Evolutionary conservation across 768 basidiomycete genomes (phyloP).

Genomic region (Hirschioporus abietinus): DNA sequence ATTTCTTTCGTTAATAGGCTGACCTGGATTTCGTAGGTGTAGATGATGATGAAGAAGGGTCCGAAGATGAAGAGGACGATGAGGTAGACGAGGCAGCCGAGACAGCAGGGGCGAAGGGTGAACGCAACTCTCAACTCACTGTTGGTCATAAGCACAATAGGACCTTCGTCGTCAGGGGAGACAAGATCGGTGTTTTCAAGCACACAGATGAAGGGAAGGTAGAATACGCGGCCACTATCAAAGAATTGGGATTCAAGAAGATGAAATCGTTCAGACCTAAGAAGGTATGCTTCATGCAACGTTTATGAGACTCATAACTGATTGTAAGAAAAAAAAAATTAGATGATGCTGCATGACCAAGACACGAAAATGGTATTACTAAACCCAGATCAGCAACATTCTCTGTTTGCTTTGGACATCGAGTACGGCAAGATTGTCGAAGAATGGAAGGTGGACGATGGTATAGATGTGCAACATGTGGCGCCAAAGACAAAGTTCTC

Average conservation of each 20-base stretch:
- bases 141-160: slow-evolving; percentile 95
- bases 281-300: slow-evolving; percentile 49
- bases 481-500: slow-evolving; percentile 94
- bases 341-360: slow-evolving; percentile 97
- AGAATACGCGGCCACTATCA: slow-evolving; percentile 84
- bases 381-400: slow-evolving; percentile 74
- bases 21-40: not conserved
- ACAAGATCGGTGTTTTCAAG: slow-evolving; percentile 87
- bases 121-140: slow-evolving; percentile 82
- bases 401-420: slow-evolving; percentile 87
- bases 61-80: slow-evolving; percentile 31
- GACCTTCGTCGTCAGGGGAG: slow-evolving; percentile 89
- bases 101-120: slow-evolving; percentile 42
- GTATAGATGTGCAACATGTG: slow-evolving; percentile 81
- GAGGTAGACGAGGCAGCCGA: slow-evolving; percentile 37
- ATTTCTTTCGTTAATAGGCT: not conserved
- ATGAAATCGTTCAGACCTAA: slow-evolving; percentile 82
- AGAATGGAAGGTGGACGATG: slow-evolving; percentile 97
- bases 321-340: slow-evolving; percentile 6
- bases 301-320: slow-evolving; percentile 7
- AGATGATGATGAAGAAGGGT: slow-evolving; percentile 26
- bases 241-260: slow-evolving; percentile 71
- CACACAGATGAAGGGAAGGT: slow-evolving; percentile 65
- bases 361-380: slow-evolving; percentile 93
- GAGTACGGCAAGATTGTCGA: slow-evolving; percentile 95